A percentile compares a stretch with the other conserved stretches of the same genome.
Evolutionary conservation across 768 basidiomycete species (phyloP).

Genomic region (Boletus patriciae): DNA sequence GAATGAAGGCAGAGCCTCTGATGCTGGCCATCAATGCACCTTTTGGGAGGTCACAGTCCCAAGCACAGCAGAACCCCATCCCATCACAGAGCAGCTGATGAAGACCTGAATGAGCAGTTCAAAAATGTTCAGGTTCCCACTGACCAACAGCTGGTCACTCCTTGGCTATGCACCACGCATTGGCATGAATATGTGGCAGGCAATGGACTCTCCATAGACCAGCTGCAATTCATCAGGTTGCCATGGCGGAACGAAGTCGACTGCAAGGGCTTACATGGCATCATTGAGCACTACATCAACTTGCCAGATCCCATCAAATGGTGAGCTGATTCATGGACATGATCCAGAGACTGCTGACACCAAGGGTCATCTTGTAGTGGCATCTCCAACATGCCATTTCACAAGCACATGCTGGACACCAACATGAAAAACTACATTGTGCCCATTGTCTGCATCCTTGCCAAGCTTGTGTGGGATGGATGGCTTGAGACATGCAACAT

Average conservation of each 20-base stretch:
- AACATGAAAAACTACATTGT: slow-evolving; percentile 17
- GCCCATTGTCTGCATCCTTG: neutral
- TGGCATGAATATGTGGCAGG: neutral
- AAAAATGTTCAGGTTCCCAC: neutral
- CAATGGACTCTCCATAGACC: rapidly evolving
- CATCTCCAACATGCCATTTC: slow-evolving; percentile 26
- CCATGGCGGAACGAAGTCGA: neutral
- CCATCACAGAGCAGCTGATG: too few relatives aligned
- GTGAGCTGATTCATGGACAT: neutral
- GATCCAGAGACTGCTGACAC: too few relatives aligned
- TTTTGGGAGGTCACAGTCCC: neutral
- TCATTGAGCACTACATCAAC: neutral
- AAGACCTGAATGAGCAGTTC: neutral
- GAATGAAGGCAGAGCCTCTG: neutral
- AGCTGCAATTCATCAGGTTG: rapidly evolving
- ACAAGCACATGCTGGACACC: slow-evolving; percentile 12
- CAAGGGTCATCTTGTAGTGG: neutral
- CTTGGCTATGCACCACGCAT: neutral
- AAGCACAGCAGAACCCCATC: too few relatives aligned
- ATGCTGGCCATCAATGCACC: neutral
- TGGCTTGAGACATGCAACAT: too few relatives aligned
- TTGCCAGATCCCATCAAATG: slow-evolving; percentile 7
- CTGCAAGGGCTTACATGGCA: rapidly evolving
- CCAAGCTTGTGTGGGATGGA: neutral
- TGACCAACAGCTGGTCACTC: neutral